Percentiles rank a stretch among this genome's conserved stretches.
Evolutionary conservation across 257 asterid genomes (phyloP).

Genomic region (Penstemon eatonii): DNA sequence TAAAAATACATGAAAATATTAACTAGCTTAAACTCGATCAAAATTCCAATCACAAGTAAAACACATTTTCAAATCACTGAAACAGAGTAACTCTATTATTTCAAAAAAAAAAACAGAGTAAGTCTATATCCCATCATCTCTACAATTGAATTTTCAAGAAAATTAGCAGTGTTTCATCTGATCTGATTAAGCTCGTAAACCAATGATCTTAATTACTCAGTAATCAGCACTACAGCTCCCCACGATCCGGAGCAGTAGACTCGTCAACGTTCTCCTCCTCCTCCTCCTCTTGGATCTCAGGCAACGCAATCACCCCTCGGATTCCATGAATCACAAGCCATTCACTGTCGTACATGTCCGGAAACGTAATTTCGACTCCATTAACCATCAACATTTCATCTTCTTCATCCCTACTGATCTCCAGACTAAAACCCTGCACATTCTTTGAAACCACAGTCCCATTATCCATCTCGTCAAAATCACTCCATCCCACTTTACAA

Average conservation of each 20-base stretch:
- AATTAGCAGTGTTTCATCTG: too few species aligned
- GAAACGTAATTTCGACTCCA: slow-evolving; percentile 56
- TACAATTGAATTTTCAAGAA: too few species aligned
- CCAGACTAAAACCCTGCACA: slow-evolving; percentile 48
- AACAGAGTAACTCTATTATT: too few species aligned
- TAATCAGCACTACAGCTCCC: not conserved
- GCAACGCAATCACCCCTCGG: slow-evolving; percentile 42
- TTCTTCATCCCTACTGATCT: slow-evolving; percentile 37
- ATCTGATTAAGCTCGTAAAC: too few species aligned
- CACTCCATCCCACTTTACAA: slow-evolving; percentile 54
- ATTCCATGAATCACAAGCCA: slow-evolving; percentile 72
- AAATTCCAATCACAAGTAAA: too few species aligned
- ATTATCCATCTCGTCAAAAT: slow-evolving; percentile 44
- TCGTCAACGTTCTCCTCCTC: slow-evolving; percentile 2
- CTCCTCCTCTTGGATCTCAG: slow-evolving; percentile 34
- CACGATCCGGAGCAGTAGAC: not conserved
- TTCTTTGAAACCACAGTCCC: slow-evolving; percentile 46
- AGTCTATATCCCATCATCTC: too few species aligned
- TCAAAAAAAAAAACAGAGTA: too few species aligned
- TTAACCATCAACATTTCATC: slow-evolving; percentile 46
- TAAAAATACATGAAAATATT: too few species aligned
- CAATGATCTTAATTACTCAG: not conserved
- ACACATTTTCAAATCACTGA: too few species aligned
- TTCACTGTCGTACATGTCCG: slow-evolving; percentile 61
- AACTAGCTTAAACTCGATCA: too few species aligned